A percentile compares a stretch with the other conserved stretches of the same genome.
These are phyloP conservation scores for Scedosporium dehoogii DNA, from an alignment of 2,329 filamentous ascomycete genomes.

Conservation along the genomic window DNA sequence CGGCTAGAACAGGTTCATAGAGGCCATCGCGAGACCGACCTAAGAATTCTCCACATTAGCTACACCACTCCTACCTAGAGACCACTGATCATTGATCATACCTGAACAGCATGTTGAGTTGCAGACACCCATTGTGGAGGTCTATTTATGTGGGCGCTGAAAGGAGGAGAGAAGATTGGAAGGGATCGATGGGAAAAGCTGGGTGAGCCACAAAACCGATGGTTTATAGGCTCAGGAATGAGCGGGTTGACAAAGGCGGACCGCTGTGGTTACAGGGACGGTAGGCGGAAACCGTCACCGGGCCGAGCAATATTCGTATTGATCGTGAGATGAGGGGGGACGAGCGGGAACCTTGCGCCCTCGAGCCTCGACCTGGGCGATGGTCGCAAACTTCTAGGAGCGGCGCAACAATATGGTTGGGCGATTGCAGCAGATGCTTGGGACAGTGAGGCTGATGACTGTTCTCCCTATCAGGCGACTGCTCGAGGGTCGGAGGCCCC, in stretches of 20 bases:
- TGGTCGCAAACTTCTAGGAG: neutral
- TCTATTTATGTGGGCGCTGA: neutral
- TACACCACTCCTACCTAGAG: neutral
- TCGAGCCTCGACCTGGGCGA: neutral
- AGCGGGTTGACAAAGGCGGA: neutral
- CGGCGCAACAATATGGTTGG: neutral
- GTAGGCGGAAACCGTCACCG: neutral
- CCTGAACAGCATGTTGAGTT: conserved; percentile 50
- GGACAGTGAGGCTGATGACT: neutral
- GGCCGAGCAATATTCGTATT: neutral
- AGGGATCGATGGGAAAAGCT: neutral
- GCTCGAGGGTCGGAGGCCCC: neutral
- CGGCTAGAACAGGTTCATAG: conserved; percentile 81
- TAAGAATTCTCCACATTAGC: conserved; percentile 18
- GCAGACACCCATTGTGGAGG: conserved; percentile 47
- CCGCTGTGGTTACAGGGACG: neutral
- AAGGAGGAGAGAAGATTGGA: neutral
- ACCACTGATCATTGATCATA: conserved; percentile 11
- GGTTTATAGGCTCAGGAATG: neutral
- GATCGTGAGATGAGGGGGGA: neutral
- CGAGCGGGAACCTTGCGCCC: neutral
- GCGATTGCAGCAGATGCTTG: neutral
- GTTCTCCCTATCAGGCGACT: neutral
- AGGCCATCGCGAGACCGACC: conserved; percentile 71
- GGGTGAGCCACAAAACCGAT: neutral